These are phyloP conservation scores for Psilocybe subaeruginosa DNA, from an alignment of 768 basidiomycete species.

Conservation along the genomic window DNA sequence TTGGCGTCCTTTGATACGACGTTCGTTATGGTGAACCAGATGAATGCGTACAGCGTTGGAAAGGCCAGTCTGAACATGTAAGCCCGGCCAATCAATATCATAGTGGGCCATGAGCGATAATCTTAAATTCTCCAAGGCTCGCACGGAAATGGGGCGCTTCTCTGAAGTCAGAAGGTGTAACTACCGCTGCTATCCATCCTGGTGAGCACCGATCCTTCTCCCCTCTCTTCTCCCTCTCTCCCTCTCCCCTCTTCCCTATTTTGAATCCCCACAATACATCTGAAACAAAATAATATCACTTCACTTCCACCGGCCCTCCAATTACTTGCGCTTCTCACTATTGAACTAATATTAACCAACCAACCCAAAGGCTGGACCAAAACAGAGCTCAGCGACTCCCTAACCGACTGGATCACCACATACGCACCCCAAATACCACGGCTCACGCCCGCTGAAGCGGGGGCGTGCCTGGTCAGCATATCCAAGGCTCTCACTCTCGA, in stretches of 20 bases:
- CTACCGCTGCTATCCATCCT: slow-evolving; percentile 24
- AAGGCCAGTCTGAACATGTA: slow-evolving; percentile 27
- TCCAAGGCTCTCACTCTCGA: background rate
- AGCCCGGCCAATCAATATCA: background rate
- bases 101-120: too few species aligned
- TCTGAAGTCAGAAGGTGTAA: slow-evolving; percentile 24
- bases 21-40: slow-evolving; percentile 12
- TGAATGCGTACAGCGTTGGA: slow-evolving; percentile 21
- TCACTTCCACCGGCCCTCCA: too few species aligned
- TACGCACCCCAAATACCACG: slow-evolving; percentile 23
- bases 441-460: slow-evolving; percentile 19
- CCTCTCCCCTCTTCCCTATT: too few species aligned
- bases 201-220: background rate
- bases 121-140: slow-evolving; percentile 14
- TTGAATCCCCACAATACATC: too few species aligned
- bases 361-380: slow-evolving; percentile 20
- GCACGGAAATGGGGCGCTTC: slow-evolving; percentile 26
- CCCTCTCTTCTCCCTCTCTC: too few species aligned
- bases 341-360: background rate
- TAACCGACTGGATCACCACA: slow-evolving; percentile 24
- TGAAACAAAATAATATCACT: too few species aligned
- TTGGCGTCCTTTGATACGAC: slow-evolving; percentile 23
- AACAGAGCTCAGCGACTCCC: slow-evolving; percentile 22
- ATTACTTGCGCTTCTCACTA: too few species aligned
- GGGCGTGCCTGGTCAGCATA: slow-evolving; percentile 14